Percentiles rank a stretch among this genome's conserved stretches.
These are phyloP conservation scores for Tuber brumale DNA, from an alignment of 495 filamentous ascomycete genomes.

Conservation along the genomic window DNA sequence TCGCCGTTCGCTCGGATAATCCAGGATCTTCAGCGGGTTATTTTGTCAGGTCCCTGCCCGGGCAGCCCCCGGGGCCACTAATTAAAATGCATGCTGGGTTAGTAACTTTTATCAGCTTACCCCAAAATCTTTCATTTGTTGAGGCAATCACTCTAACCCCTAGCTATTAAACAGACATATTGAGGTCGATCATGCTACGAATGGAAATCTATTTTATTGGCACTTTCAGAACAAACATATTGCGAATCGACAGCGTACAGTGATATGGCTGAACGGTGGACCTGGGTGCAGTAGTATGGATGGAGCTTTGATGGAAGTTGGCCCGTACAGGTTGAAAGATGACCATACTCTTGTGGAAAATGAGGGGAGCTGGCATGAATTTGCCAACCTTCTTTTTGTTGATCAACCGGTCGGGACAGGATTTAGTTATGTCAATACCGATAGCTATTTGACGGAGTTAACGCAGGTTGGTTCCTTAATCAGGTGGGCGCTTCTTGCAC, in stretches of 20 bases:
- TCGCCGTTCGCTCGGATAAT: conserved; percentile 14
- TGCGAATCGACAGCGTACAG: conserved; percentile 80
- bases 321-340: conserved; percentile 81
- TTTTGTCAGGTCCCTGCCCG: conserved; percentile 76
- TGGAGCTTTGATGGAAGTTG: conserved; percentile 94
- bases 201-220: conserved; percentile 98
- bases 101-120: conserved; percentile 41
- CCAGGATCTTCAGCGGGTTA: conserved; percentile 68
- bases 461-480: conserved; percentile 47
- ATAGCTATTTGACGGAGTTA: conserved; percentile 77
- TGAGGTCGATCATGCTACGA: conserved; percentile 71
- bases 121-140: not conserved
- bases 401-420: conserved; percentile 96
- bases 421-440: conserved; percentile 86
- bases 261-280: conserved; percentile 95
- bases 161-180: conserved; percentile 59
- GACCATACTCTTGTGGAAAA: conserved; percentile 70
- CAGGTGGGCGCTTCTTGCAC: not conserved
- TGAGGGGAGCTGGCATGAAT: conserved; percentile 91
- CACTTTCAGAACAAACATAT: conserved; percentile 93
- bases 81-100: conserved; percentile 98
- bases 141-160: not conserved
- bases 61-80: conserved; percentile 70
- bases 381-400: conserved; percentile 91
- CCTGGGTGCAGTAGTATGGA: conserved; percentile 97